phyloP scores from a whole-genome alignment of 2,329 filamentous ascomycete species.

The Rhytidhysteron rufulum region DNA sequence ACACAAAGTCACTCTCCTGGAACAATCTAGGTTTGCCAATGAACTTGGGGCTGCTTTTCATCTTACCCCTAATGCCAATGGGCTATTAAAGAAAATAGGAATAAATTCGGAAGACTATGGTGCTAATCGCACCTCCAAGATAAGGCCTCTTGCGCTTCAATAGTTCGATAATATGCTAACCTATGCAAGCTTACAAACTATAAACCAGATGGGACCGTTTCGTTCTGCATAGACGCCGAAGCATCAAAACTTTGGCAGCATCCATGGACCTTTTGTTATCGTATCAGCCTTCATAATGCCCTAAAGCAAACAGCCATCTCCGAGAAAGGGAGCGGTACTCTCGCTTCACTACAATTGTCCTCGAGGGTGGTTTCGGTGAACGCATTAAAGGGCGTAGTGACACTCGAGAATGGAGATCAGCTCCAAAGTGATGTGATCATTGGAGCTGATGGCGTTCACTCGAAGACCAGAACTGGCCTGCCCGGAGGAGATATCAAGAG shows the following conservation, averaged over 20 bases:
- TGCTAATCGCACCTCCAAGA: conserved; percentile 31
- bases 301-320: conserved; percentile 48
- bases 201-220: conserved; percentile 30
- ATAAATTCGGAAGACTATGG: conserved; percentile 39
- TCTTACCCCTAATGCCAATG: conserved; percentile 59
- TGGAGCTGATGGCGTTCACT: conserved; percentile 54
- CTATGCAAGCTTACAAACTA: conserved; percentile 34
- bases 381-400: conserved; percentile 36
- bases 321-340: conserved; percentile 29
- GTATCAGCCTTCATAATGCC: conserved; percentile 50
- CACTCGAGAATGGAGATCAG: conserved; percentile 42
- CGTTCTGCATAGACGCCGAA: too few species aligned
- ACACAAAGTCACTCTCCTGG: conserved; percentile 48
- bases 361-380: conserved; percentile 46
- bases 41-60: conserved; percentile 62
- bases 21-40: conserved; percentile 53
- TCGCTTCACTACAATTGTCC: conserved; percentile 38
- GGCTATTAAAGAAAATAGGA: conserved; percentile 48
- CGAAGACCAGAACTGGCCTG: conserved; percentile 22
- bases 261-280: conserved; percentile 52
- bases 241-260: conserved; percentile 50
- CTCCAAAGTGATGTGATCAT: conserved; percentile 49
- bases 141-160: conserved; percentile 15
- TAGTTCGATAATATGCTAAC: conserved; percentile 1
- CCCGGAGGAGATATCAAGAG: conserved; percentile 32